Base-by-base conservation (phyloP, 345 rosid species). In the Populus deltoides region DNA sequence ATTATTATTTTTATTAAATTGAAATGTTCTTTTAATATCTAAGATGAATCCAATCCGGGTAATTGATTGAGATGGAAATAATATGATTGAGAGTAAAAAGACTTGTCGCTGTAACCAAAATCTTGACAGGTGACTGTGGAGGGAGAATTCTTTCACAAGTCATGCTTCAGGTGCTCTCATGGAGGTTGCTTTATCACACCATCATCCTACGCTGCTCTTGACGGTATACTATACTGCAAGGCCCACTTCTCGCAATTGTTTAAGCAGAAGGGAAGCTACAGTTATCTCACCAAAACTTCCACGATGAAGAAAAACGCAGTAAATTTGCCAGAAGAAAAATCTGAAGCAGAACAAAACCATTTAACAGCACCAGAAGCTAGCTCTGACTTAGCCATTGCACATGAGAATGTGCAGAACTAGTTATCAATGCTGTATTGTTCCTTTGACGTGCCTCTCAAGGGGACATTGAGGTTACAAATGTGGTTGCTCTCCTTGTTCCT, bases 101-200 rank as follows among this genome's bases (percentile, higher is more conserved):
- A 53, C 29, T 59, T 31, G 29, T 38, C 10, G 2, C 15, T 2
- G 8, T 24, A 13, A 62, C 70, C 17, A 66, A 59, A 35, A 39
- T 8, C 29, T 43, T 16, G 62, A 51, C 88, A 86, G 90, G 77
- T 87, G 80, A 77, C 86, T 0, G 85, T 87, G 76, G 90, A 89
- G 68, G 91, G 91, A 74, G 85, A 84, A 25, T 80, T 49, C 16
- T 89, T 80, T 74, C 91, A 89, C 80, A 89, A 89, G 80, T 43
- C 84, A 31, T 89, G 91, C 87, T 89, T 89, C 79, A 81, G 88
- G 85, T 89, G 91, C 74, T 72, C 85, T 6, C 88, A 89, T 27
- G 91, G 90, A 1, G 90, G 91, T 8, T 89, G 91, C 75, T 79
- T 53, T 41, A 69, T 89, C 8, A 84, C 86, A 8, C 77, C 89